phyloP scores from a whole-genome alignment of 345 rosid species.

The Linum lewisii region DNA sequence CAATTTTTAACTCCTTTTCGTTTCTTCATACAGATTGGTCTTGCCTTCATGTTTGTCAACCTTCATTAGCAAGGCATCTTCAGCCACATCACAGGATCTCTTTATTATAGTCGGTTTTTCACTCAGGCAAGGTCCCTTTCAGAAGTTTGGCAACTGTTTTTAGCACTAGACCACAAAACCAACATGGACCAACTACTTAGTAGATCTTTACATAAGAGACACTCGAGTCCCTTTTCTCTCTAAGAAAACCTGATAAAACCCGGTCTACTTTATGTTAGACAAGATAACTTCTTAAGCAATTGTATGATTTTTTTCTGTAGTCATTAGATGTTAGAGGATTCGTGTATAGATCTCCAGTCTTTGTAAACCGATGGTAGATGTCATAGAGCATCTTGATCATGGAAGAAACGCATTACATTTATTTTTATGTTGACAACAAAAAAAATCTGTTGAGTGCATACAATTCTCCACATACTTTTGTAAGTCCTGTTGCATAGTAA shows the following conservation, averaged over 20 bases:
- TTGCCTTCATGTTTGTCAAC: slow-evolving; percentile 81
- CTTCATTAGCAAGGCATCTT: slow-evolving; percentile 70
- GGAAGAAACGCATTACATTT: background rate
- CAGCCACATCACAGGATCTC: slow-evolving; percentile 71
- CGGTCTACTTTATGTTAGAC: too few species aligned
- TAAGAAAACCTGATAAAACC: too few species aligned
- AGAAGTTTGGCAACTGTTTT: background rate
- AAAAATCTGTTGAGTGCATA: background rate
- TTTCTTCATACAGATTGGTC: slow-evolving; percentile 47
- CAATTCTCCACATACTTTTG: too few species aligned
- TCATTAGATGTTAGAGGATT: background rate
- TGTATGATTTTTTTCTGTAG: background rate
- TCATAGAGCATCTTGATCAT: background rate
- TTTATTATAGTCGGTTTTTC: slow-evolving; percentile 58
- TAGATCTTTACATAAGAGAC: too few species aligned
- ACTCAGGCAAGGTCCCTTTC: slow-evolving; percentile 53
- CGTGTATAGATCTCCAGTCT: background rate
- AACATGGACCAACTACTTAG: background rate
- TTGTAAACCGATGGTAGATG: background rate
- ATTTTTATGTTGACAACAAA: background rate
- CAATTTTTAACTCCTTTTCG: slow-evolving; percentile 9
- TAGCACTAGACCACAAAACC: background rate
- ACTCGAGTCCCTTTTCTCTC: too few species aligned
- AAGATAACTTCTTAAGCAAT: too few species aligned
- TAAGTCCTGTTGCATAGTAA: too few species aligned